Evolutionary conservation across 225 moss, liverwort and hornwort species (phyloP).

Genomic region (Ulota crispa): DNA sequence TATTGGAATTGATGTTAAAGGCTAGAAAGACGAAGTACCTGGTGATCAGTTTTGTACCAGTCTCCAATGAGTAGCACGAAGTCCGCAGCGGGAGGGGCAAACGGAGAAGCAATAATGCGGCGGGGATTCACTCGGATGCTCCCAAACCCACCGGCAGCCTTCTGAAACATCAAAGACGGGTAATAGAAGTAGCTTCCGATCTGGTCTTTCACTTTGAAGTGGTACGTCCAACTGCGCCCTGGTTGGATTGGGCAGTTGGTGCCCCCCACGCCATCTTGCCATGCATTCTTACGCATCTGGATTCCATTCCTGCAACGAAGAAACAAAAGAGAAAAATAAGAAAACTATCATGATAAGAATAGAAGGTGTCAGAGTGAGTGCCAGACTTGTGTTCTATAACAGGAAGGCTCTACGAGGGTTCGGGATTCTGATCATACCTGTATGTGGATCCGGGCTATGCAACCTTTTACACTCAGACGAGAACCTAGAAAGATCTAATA

Average conservation of each 20-base stretch:
- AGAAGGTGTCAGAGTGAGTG: neutral
- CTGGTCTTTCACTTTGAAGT: conserved; percentile 54
- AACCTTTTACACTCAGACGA: too few species aligned
- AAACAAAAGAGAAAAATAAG: too few species aligned
- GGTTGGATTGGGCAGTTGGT: conserved; percentile 60
- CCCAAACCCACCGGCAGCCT: conserved; percentile 58
- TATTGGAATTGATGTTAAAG: neutral
- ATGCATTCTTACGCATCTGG: conserved; percentile 48
- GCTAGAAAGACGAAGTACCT: conserved; percentile 10
- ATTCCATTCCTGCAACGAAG: conserved; percentile 44
- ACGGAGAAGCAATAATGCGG: conserved; percentile 30
- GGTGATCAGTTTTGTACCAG: conserved; percentile 52
- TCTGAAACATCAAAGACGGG: conserved; percentile 54
- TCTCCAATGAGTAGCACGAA: conserved; percentile 49
- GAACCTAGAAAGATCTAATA: too few species aligned
- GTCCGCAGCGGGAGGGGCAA: conserved; percentile 48
- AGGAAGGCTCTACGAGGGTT: neutral
- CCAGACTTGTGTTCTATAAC: neutral
- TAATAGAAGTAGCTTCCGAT: conserved; percentile 54
- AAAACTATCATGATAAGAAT: too few species aligned
- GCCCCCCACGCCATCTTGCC: conserved; percentile 63
- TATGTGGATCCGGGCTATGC: too few species aligned
- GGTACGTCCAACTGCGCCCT: conserved; percentile 48
- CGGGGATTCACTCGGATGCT: conserved; percentile 50
- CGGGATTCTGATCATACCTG: too few species aligned